These are phyloP conservation scores for Pleurotus citrinopileatus DNA, from an alignment of 768 basidiomycete genomes.

Conservation along the genomic window DNA sequence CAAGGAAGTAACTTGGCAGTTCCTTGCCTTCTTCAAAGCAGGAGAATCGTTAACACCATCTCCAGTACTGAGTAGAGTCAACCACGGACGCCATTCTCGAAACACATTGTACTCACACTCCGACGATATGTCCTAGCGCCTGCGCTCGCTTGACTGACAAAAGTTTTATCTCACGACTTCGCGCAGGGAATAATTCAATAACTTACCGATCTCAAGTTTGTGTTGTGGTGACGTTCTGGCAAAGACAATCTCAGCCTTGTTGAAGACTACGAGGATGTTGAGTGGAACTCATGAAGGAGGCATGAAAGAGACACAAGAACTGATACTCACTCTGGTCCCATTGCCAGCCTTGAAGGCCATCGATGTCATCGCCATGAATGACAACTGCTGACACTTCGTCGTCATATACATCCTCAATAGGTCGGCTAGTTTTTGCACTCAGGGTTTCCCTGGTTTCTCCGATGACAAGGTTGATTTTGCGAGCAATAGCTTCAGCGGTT, in stretches of 20 bases:
- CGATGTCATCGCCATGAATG: constrained; percentile 68
- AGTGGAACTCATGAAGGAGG: constrained; percentile 5
- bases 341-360: constrained; percentile 65
- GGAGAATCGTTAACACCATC: constrained; percentile 75
- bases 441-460: constrained; percentile 65
- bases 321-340: constrained; percentile 63
- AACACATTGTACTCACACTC: constrained; percentile 46
- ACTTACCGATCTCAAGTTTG: constrained; percentile 67
- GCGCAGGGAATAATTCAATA: not conserved
- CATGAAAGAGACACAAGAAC: not conserved
- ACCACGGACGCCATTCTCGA: not conserved
- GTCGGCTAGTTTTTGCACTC: constrained; percentile 50
- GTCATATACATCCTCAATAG: constrained; percentile 59
- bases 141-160: constrained; percentile 70
- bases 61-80: constrained; percentile 45
- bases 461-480: constrained; percentile 68
- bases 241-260: constrained; percentile 69
- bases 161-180: constrained; percentile 5
- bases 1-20: not conserved
- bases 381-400: constrained; percentile 67
- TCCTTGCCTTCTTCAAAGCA: constrained; percentile 54
- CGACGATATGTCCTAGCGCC: constrained; percentile 68
- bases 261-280: constrained; percentile 59
- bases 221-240: constrained; percentile 72
- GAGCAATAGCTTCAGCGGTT: constrained; percentile 71